Base-by-base conservation (phyloP, 495 filamentous ascomycete genomes). In the Trichoderma asperelloides region DNA sequence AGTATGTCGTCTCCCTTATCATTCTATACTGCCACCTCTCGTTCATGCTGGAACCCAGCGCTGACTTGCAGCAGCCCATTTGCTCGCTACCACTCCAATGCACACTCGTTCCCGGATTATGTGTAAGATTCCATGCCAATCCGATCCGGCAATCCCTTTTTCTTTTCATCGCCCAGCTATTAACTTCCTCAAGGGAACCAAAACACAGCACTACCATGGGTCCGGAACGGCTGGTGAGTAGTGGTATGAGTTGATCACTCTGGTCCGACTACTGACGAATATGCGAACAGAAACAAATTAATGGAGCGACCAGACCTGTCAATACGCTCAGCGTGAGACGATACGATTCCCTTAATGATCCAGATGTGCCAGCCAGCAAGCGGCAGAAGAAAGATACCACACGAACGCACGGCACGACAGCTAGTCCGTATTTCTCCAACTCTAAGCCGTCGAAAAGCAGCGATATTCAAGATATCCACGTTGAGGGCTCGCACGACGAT, bases 91-190 rank as follows among this genome's bases (percentile, higher is more conserved):
- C 12, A 25, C 16, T 65, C 64, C 40, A 43, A 65, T 45, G 64
- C 64, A 25, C n/a, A 65, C 27, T 65, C 64, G 27, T 65, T 65
- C 33, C 64, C 64, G 11, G 64, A 65, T 49, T 65, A 65, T 47
- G 39, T 18, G 64, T 65, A 65, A 12, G 64, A n/a, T 12, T 21
- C n/a, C 1, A 11, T n/a, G 62, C 15, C 13, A 13, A 63, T 45
- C 5, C 41, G 41, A 63, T 45, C 5, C 41, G 41, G 41, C 21
- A 11, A 21, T 51, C 47, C 4, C 25, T 33, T 23, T 63, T 33
- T 33, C 5, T 18, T 33, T 21, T 51, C 6, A 8, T 49, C 2
- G 15, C n/a, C 12, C 25, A 40, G n/a, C n/a, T 25, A n/a, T 23
- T 47, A 43, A 30, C 25, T 18, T 23, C 4, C 1, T 49, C 41